Evolutionary conservation across 2,329 filamentous ascomycete genomes (phyloP), one percentile per base, ranked within the genome.

Genomic region (Fusarium hainanense): DNA sequence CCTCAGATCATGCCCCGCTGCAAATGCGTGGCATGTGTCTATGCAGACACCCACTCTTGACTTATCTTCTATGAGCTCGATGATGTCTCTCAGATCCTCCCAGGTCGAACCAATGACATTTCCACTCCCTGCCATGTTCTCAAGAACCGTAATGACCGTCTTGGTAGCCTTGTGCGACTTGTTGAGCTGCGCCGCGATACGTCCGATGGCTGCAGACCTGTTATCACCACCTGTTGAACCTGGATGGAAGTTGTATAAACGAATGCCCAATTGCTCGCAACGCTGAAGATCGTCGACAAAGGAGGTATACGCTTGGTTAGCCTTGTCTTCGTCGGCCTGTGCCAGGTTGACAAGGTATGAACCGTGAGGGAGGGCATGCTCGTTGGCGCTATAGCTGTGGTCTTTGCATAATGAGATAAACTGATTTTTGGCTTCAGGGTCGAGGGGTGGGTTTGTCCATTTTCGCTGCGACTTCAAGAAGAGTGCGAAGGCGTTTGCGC

Each of bases 381-480:
- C 87, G 59, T 84, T 85, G 9, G 89, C 87, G 75, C 93, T 89
- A 79, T 95, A 97, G 51, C 83, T 82, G 77, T 95, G 89, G 51
- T 90, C 82, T 52, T 87, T 84, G 76, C 93, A 93, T 32, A 89
- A 82, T 44, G 85, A 84, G 58, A 87, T 87, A 81, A 98, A 99
- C 41, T 89, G 85, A 43, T 89, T 85, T 51, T 87, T 85, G 55
- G 91, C 88, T 27, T 92, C 89, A 41, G 88, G 80, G 27, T 91
- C 85, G 7, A 99, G 85, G 1, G 92, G 88, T 11, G 94, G 93
- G 75, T 92, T 97, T 28, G 88, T 86, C 96, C 96, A 99, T 83
- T 97, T 98, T 58, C 94, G 90, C 79, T 99, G 96, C 0, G 93
- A 97, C 79, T 98, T 98, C 73, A 99, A 86, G 82, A 99, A 99